Conservation (phyloP, 108 stramenopile genomes). For the Aureococcus anophagefferens region DNA sequence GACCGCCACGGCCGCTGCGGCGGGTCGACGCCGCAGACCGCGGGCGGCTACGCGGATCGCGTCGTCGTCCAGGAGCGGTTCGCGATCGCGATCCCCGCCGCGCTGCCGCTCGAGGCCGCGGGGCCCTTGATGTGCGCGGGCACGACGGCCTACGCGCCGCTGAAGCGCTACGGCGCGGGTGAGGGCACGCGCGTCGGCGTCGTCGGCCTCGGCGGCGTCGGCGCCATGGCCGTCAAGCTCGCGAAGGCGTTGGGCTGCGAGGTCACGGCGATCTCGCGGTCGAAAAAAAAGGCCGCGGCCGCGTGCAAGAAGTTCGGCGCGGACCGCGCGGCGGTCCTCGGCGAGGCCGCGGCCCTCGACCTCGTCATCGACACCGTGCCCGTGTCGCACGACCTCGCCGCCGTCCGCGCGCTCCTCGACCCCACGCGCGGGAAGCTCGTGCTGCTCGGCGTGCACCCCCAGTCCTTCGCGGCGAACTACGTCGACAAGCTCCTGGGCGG, state of each 20-base stretch:
- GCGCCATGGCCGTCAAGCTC: constrained; percentile 50
- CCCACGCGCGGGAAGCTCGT: constrained; percentile 28
- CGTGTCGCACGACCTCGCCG: constrained; percentile 25
- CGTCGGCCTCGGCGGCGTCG: constrained; percentile 55
- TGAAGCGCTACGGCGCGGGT: constrained; percentile 31
- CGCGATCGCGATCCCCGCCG: constrained; percentile 38
- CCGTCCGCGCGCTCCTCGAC: constrained; percentile 25
- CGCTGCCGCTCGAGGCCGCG: constrained; percentile 20
- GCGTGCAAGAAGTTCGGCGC: constrained; percentile 16
- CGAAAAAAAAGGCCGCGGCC: constrained; percentile 34
- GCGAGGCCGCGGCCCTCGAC: constrained; percentile 29
- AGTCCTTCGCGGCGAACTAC: constrained; percentile 17
- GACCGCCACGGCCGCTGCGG: constrained; percentile 13
- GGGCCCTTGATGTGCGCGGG: constrained; percentile 54
- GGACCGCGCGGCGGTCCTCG: constrained; percentile 24
- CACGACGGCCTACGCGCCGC: constrained; percentile 46
- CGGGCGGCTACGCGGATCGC: constrained; percentile 32
- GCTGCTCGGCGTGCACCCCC: constrained; percentile 26
- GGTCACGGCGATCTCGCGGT: constrained; percentile 39
- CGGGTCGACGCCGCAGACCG: constrained; percentile 27
- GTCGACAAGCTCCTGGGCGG: constrained; percentile 20
- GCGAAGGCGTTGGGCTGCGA: constrained; percentile 41
- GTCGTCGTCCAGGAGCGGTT: constrained; percentile 40
- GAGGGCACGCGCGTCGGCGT: constrained; percentile 37
- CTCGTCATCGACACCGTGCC: constrained; percentile 43